Percentiles rank a stretch among this genome's conserved stretches.
Conservation (phyloP, 768 basidiomycete species). For the Amanita rubescens region DNA sequence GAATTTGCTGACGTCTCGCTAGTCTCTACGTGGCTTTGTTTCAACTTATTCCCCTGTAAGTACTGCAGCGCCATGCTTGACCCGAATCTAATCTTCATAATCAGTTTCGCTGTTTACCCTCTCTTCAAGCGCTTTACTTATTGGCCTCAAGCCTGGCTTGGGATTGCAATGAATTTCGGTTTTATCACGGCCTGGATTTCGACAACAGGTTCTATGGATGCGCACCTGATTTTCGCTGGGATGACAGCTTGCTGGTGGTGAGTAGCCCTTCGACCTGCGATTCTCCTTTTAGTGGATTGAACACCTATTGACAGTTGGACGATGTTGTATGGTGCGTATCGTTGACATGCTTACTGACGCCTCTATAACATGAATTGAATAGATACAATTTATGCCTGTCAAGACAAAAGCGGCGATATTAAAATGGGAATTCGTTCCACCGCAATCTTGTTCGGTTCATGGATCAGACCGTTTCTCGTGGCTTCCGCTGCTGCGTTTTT, state of each 20-base stretch:
- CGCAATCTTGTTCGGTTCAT: constrained; percentile 60
- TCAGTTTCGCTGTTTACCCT: constrained; percentile 40
- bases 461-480: constrained; percentile 50
- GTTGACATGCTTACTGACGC: background rate
- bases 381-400: constrained; percentile 72
- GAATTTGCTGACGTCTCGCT: constrained; percentile 3
- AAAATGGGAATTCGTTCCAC: constrained; percentile 71
- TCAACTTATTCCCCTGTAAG: constrained; percentile 40
- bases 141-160: constrained; percentile 60
- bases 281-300: background rate
- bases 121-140: constrained; percentile 48
- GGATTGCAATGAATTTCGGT: constrained; percentile 51
- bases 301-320: constrained; percentile 30
- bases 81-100: constrained; percentile 13
- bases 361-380: background rate
- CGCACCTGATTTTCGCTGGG: constrained; percentile 24
- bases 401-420: constrained; percentile 71
- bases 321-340: constrained; percentile 35
- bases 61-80: background rate
- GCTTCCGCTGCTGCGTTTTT: constrained; percentile 47
- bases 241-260: constrained; percentile 42
- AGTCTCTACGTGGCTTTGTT: constrained; percentile 37
- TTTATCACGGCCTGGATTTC: constrained; percentile 43
- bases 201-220: constrained; percentile 24
- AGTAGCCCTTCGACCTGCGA: constrained; percentile 6